Evolutionary conservation across 108 stramenopile species (phyloP).

Genomic region (Bacterosira constricta): DNA sequence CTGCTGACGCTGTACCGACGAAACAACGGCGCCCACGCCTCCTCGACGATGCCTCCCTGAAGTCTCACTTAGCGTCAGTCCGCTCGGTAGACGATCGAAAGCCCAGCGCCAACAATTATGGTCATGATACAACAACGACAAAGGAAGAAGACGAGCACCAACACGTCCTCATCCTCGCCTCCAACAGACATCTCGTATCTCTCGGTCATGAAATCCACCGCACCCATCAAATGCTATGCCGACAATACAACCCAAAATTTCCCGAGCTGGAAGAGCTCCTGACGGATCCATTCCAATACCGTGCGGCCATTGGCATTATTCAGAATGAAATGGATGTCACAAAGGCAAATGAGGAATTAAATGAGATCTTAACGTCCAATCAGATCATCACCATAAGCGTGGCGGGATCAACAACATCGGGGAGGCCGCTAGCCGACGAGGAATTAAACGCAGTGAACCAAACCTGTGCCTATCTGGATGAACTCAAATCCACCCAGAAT

Average conservation of each 20-base stretch:
- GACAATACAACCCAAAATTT: conserved; percentile 74
- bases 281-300: conserved; percentile 83
- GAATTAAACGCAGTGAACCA: conserved; percentile 59
- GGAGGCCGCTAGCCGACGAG: conserved; percentile 55
- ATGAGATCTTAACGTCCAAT: conserved; percentile 71
- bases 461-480: conserved; percentile 63
- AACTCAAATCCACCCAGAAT: conserved; percentile 50
- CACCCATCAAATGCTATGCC: conserved; percentile 59
- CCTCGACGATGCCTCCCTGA: conserved; percentile 28
- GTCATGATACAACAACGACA: conserved; percentile 5
- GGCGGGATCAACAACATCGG: conserved; percentile 86
- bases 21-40: conserved; percentile 14
- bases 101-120: conserved; percentile 35
- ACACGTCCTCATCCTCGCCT: conserved; percentile 66
- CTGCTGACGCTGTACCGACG: not conserved
- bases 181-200: conserved; percentile 63
- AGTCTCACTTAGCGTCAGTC: conserved; percentile 24
- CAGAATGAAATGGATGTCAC: conserved; percentile 93
- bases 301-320: conserved; percentile 82
- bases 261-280: conserved; percentile 95
- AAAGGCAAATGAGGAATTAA: conserved; percentile 64
- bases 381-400: conserved; percentile 94
- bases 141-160: conserved; percentile 66
- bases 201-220: conserved; percentile 61
- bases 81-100: conserved; percentile 26